Conservation (phyloP, 176 grass and related monocot species). For the Juncus effusus region DNA sequence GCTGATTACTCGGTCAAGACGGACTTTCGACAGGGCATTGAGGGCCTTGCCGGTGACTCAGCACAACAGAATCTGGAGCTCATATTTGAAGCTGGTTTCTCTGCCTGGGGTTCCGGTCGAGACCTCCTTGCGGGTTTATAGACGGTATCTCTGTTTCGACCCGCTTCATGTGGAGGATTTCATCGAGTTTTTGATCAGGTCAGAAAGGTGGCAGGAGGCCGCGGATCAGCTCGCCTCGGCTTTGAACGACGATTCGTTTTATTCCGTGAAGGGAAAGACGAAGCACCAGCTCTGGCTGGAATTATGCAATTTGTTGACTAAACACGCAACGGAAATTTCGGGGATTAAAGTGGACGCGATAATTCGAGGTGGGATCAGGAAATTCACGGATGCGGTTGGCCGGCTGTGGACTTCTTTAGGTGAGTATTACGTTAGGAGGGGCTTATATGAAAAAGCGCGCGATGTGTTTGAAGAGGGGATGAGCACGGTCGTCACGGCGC, state of each 20-base stretch:
- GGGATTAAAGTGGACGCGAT: slow-evolving; percentile 79
- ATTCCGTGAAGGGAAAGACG: too few species aligned
- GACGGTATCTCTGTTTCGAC: slow-evolving; percentile 80
- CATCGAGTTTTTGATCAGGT: slow-evolving; percentile 57
- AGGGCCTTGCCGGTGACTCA: slow-evolving; percentile 72
- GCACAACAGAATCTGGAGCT: slow-evolving; percentile 79
- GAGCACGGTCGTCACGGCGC: slow-evolving; percentile 55
- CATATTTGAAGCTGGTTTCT: slow-evolving; percentile 61
- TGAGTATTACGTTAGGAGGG: slow-evolving; percentile 68
- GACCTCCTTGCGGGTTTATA: slow-evolving; percentile 69
- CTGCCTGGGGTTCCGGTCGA: slow-evolving; percentile 64
- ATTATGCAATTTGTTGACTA: slow-evolving; percentile 69
- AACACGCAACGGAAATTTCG: slow-evolving; percentile 64
- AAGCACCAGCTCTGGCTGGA: slow-evolving; percentile 67
- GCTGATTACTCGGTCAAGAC: slow-evolving; percentile 49
- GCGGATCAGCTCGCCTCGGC: slow-evolving; percentile 48
- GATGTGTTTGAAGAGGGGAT: slow-evolving; percentile 80
- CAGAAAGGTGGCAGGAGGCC: slow-evolving; percentile 67
- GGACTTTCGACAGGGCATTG: slow-evolving; percentile 62
- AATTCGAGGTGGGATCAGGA: slow-evolving; percentile 58
- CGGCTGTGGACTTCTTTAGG: slow-evolving; percentile 72
- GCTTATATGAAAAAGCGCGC: slow-evolving; percentile 60
- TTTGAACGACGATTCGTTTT: too few species aligned
- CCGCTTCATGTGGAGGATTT: slow-evolving; percentile 76
- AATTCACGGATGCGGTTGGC: slow-evolving; percentile 73